A percentile compares a stretch with the other conserved stretches of the same genome.
Conservation (phyloP, 768 basidiomycete species). For the Botryobasidium botryosum region DNA sequence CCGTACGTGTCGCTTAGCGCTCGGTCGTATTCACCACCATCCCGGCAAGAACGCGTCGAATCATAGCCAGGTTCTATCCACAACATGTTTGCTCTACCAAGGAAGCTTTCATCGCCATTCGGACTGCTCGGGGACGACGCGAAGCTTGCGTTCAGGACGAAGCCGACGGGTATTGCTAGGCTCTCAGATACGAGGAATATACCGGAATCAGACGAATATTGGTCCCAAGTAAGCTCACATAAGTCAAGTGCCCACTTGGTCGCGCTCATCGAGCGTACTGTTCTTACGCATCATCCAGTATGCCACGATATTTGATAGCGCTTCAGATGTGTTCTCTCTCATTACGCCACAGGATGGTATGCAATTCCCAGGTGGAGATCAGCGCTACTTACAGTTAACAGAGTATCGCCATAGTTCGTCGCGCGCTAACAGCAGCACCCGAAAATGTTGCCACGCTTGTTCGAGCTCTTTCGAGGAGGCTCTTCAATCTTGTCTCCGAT, state of each 20-base stretch:
- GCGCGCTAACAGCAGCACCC: conserved; percentile 64
- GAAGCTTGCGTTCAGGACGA: conserved; percentile 76
- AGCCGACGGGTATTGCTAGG: conserved; percentile 62
- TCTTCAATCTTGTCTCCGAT: conserved; percentile 61
- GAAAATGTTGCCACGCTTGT: conserved; percentile 78
- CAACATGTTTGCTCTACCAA: conserved; percentile 32
- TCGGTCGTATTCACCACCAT: no score
- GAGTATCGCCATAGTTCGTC: conserved; percentile 39
- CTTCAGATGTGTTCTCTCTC: conserved; percentile 81
- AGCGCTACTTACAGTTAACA: conserved; percentile 4
- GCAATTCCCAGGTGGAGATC: conserved; percentile 17
- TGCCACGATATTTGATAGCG: conserved; percentile 69
- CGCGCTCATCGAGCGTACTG: neutral
- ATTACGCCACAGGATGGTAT: conserved; percentile 72
- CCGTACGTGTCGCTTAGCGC: no score
- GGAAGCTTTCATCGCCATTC: conserved; percentile 55
- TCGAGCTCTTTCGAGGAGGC: conserved; percentile 43
- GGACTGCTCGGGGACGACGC: conserved; percentile 72
- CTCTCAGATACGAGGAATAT: conserved; percentile 59
- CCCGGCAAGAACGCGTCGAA: no score
- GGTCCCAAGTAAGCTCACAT: conserved; percentile 55
- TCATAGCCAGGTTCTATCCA: no score
- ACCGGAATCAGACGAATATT: conserved; percentile 53
- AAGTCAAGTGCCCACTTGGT: neutral
- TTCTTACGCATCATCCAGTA: conserved; percentile 45